phyloP scores from a whole-genome alignment of 192 early-diverging fungal species.

The Phlyctochytrium arcticum region DNA sequence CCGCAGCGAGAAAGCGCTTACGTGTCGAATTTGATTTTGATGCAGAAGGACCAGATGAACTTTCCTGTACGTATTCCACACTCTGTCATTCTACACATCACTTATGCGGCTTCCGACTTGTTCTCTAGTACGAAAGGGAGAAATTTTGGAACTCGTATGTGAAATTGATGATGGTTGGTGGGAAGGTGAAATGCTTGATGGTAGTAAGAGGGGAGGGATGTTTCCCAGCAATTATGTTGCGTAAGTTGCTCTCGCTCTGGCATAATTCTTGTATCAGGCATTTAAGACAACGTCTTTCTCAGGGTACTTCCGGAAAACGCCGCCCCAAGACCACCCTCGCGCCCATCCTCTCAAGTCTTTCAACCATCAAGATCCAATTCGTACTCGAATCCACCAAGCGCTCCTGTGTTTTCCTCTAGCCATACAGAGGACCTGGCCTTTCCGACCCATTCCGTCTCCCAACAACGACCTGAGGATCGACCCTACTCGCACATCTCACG shows the following conservation, averaged over 20 bases:
- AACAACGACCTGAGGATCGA: constrained; percentile 18
- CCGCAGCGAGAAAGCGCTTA: constrained; percentile 49
- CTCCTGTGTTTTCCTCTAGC: too few relatives aligned
- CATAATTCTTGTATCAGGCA: neutral
- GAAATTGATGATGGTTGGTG: constrained; percentile 96
- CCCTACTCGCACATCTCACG: constrained; percentile 20
- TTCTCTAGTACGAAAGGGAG: constrained; percentile 67
- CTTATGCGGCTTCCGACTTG: neutral
- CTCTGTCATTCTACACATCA: neutral
- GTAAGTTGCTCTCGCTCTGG: constrained; percentile 34
- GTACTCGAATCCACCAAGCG: neutral
- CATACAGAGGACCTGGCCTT: neutral
- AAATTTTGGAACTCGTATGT: constrained; percentile 79
- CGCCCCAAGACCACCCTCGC: neutral
- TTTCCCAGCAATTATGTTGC: constrained; percentile 94
- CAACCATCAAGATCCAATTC: too few relatives aligned
- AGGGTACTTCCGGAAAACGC: neutral
- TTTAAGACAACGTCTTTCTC: neutral
- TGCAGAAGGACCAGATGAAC: constrained; percentile 73
- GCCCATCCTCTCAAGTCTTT: neutral
- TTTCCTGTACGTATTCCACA: constrained; percentile 39
- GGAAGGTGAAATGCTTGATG: constrained; percentile 76
- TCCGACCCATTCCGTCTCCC: neutral
- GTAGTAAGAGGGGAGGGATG: constrained; percentile 69
- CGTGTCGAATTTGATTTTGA: constrained; percentile 77